phyloP scores from a whole-genome alignment of 768 basidiomycete species.

The Paxillus ammoniavirescens region DNA sequence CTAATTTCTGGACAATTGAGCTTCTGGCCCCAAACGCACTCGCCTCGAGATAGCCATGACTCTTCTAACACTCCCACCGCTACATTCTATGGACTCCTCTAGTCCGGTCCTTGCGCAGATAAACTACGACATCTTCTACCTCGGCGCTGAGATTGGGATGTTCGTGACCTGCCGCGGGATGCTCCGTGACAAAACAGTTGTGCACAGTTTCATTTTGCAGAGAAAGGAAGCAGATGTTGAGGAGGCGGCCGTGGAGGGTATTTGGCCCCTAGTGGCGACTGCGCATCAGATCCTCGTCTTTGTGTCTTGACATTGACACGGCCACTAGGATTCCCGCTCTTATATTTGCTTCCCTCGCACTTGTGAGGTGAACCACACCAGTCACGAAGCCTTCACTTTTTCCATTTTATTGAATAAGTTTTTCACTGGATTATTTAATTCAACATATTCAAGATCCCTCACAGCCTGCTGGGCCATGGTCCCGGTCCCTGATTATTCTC shows the following conservation, averaged over 20 bases:
- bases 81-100: constrained; percentile 17
- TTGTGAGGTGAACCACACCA: no score
- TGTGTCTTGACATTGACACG: constrained; percentile 4
- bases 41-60: constrained; percentile 28
- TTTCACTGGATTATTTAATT: no score
- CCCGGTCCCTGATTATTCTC: no score
- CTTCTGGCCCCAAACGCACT: constrained; percentile 14
- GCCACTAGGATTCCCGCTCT: not conserved
- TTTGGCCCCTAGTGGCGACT: constrained; percentile 30
- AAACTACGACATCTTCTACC: constrained; percentile 31
- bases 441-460: no score
- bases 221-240: constrained; percentile 29
- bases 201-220: constrained; percentile 31
- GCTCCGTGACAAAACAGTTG: constrained; percentile 16
- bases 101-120: constrained; percentile 9
- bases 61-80: constrained; percentile 23
- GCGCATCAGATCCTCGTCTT: constrained; percentile 34
- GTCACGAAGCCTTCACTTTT: not conserved
- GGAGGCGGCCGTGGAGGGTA: constrained; percentile 25
- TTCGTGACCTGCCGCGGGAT: constrained; percentile 24
- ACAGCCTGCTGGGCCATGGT: no score
- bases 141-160: constrained; percentile 27
- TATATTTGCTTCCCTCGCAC: not conserved
- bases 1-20: constrained; percentile 8
- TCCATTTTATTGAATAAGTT: not conserved